Evolutionary conservation across 179 eudicot genomes (phyloP), one percentile per base, ranked within the genome.

Genomic region (Spinacia oleracea): DNA sequence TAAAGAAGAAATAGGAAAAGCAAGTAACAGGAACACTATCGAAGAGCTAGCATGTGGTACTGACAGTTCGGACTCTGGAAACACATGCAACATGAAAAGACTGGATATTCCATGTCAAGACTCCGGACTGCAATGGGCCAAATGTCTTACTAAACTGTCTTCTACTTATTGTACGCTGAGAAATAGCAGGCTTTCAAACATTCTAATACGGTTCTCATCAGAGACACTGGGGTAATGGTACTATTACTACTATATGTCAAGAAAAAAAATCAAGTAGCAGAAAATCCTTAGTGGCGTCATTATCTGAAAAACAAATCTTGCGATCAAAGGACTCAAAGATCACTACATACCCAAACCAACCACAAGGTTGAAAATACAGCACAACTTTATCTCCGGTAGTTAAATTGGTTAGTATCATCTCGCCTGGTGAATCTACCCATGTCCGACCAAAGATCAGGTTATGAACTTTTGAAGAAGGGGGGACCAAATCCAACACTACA

Each of bases 371-470:
- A 87, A 96, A 96, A 84, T 91, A 93, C 51, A 96, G 88, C 45
- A 96, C 92, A 75, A 89, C 98, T 88, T 96, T 96, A 74, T 96
- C 99, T 77, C 99, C 96, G 16, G 96, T 96, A 14, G 97, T 91
- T 81, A 87, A 77, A 81, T 96, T 96, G 60, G 96, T 83, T 89
- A 96, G 51, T 71, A 93, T 78, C 99, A 96, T 96, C 84, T 96
- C 99, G 23, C 99, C 99, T 9, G 94, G 93, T 66, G 93, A 88
- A 86, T 96, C 99, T 74, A 93, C 89, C 99, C 99, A 96, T 46
- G 99, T 96, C 51, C 99, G 90, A 62, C 99, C 98, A 84, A 96
- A 96, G 55, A 96, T 96, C 31, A 96, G 84, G 84, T 96, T 96
- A 81, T 91, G 89, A 78, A 90, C 94, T 80, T 93, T 96, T 8